Evolutionary conservation across 345 rosid species (phyloP).

Genomic region (Durio zibethinus): DNA sequence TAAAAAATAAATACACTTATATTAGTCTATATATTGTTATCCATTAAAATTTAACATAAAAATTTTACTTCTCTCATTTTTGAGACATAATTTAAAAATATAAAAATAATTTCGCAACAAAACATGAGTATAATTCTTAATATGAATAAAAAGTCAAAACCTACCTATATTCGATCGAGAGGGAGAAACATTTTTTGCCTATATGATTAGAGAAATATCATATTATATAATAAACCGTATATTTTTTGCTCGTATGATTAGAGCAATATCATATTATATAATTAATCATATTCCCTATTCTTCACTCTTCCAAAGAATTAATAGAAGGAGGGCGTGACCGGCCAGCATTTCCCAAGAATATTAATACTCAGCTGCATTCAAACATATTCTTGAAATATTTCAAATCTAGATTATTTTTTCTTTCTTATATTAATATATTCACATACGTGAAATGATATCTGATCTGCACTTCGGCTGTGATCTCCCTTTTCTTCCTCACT

Average conservation of each 20-base stretch:
- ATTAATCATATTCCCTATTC: constrained; percentile 13
- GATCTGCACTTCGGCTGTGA: constrained; percentile 5
- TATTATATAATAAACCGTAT: not conserved
- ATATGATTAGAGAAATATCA: constrained; percentile 4
- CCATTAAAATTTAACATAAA: too few species aligned
- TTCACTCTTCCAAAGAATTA: constrained; percentile 14
- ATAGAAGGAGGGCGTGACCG: not conserved
- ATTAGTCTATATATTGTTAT: too few species aligned
- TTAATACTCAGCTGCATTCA: constrained; percentile 9
- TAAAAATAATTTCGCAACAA: too few species aligned
- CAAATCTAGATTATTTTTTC: constrained; percentile 15
- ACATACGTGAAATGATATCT: not conserved
- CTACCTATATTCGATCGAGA: constrained; percentile 14
- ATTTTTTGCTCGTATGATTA: constrained; percentile 28
- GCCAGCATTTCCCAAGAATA: constrained; percentile 17
- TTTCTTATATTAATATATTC: not conserved
- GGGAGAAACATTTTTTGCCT: constrained; percentile 22
- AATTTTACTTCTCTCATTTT: too few species aligned
- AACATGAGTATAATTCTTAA: constrained; percentile 8
- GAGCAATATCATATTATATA: not conserved
- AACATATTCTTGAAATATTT: constrained; percentile 30
- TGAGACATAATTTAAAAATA: too few species aligned
- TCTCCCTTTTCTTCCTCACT: not conserved
- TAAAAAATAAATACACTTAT: too few species aligned
- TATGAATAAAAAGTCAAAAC: constrained; percentile 24